Evolutionary conservation across 2,329 filamentous ascomycete species (phyloP).

Genomic region (Aureobasidium sp.): DNA sequence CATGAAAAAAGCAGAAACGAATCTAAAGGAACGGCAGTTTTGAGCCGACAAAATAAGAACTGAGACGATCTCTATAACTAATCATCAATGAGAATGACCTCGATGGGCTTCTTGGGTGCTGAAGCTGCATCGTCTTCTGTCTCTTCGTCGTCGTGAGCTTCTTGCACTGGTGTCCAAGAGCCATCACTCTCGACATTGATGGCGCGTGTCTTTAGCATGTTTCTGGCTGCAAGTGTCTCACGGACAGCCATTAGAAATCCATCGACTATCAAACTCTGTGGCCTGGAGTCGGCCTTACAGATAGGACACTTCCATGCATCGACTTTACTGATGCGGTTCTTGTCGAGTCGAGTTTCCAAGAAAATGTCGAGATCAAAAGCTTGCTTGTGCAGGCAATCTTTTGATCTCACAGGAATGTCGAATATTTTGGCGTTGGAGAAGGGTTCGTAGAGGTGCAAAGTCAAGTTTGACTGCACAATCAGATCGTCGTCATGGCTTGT

Average conservation of each 20-base stretch:
- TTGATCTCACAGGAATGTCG: slow-evolving; percentile 52
- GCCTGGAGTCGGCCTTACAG: slow-evolving; percentile 70
- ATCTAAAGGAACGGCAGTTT: background rate
- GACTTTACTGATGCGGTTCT: slow-evolving; percentile 33
- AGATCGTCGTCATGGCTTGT: slow-evolving; percentile 40
- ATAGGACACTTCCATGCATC: slow-evolving; percentile 86
- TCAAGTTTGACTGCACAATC: slow-evolving; percentile 34
- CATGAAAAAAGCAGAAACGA: background rate
- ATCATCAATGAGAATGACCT: slow-evolving; percentile 2
- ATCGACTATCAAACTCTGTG: slow-evolving; percentile 63
- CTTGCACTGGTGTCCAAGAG: slow-evolving; percentile 44
- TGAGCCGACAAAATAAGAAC: background rate
- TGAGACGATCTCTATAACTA: background rate
- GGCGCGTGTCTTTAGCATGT: slow-evolving; percentile 47
- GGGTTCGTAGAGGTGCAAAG: slow-evolving; percentile 42
- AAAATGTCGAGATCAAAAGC: slow-evolving; percentile 88
- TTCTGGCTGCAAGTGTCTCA: slow-evolving; percentile 41
- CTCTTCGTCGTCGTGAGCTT: background rate
- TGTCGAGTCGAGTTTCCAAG: slow-evolving; percentile 53
- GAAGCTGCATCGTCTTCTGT: background rate
- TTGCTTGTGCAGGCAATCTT: slow-evolving; percentile 66
- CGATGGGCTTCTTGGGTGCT: background rate
- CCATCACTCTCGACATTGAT: slow-evolving; percentile 61
- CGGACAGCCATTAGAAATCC: slow-evolving; percentile 63
- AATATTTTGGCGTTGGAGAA: slow-evolving; percentile 49